These are phyloP conservation scores for Ophiocordyceps polyrhachis-furcata DNA, from an alignment of 2,329 filamentous ascomycete species.

Conservation along the genomic window DNA sequence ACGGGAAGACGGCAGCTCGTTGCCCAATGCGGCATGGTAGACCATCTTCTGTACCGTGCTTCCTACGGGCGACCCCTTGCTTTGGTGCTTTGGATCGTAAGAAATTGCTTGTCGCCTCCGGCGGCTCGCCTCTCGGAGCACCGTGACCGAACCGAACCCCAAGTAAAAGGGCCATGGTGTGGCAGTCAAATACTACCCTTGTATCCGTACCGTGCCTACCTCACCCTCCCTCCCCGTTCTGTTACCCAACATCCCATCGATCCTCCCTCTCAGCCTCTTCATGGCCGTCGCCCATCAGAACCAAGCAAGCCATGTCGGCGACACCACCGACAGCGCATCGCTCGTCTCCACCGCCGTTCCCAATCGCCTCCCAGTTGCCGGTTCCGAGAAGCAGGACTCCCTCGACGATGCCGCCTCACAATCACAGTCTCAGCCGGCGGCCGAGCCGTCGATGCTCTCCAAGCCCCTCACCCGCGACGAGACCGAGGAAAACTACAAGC, in stretches of 20 bases:
- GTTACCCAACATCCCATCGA: not conserved
- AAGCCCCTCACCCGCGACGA: slow-evolving; percentile 5
- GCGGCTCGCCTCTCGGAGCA: not conserved
- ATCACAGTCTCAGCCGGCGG: not conserved
- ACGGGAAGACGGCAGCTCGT: not conserved
- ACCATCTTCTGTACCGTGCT: not conserved
- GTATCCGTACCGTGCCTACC: not conserved
- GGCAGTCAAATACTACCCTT: not conserved
- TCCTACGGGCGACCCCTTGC: not conserved
- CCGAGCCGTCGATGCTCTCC: not conserved
- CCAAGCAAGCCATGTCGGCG: not conserved
- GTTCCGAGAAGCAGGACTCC: not conserved
- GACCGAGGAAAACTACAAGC: slow-evolving; percentile 26
- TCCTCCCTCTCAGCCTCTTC: not conserved
- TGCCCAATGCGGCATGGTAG: not conserved
- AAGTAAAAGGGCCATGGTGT: too few species aligned
- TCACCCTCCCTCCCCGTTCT: not conserved
- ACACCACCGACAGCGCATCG: not conserved
- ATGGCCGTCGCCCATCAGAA: not conserved
- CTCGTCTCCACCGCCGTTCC: not conserved
- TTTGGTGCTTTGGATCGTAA: not conserved
- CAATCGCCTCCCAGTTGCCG: not conserved
- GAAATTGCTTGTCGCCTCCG: not conserved
- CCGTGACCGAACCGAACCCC: too few species aligned
- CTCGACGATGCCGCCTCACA: not conserved